Conservation (phyloP, 1,284 basidiomycete species). For the Cronartium quercuum region DNA sequence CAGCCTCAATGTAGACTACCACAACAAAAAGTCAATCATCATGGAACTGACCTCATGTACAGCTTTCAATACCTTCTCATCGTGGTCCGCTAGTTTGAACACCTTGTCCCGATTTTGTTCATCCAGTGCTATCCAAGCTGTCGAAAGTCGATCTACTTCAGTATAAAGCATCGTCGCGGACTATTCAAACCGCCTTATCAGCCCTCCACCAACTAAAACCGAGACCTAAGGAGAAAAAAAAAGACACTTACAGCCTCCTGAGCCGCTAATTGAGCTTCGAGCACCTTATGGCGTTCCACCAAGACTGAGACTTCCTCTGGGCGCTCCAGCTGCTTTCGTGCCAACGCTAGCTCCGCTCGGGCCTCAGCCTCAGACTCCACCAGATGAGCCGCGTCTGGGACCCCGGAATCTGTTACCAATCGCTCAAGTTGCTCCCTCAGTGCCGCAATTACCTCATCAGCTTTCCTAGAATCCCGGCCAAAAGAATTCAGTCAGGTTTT, state of each 20-base stretch:
- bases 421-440: constrained; percentile 56
- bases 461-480: constrained; percentile 51
- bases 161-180: constrained; percentile 70
- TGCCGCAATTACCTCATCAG: constrained; percentile 56
- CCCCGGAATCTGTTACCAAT: constrained; percentile 50
- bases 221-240: too few relatives aligned
- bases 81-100: constrained; percentile 68
- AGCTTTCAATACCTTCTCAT: constrained; percentile 61
- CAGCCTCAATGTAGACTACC: not conserved
- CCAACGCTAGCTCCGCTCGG: constrained; percentile 9
- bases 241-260: constrained; percentile 50
- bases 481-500: too few relatives aligned
- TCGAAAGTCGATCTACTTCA: constrained; percentile 78
- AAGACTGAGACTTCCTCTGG: not conserved
- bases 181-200: constrained; percentile 52
- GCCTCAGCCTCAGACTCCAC: constrained; percentile 37
- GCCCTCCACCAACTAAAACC: too few relatives aligned
- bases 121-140: constrained; percentile 80
- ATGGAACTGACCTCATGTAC: constrained; percentile 48
- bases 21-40: constrained; percentile 23
- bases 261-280: constrained; percentile 49
- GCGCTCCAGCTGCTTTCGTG: constrained; percentile 11
- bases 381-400: constrained; percentile 10
- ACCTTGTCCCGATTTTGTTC: constrained; percentile 75
- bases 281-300: constrained; percentile 15